These are phyloP conservation scores for Metarhizium sp. DNA, from an alignment of 2,329 filamentous ascomycete genomes.

Conservation along the genomic window DNA sequence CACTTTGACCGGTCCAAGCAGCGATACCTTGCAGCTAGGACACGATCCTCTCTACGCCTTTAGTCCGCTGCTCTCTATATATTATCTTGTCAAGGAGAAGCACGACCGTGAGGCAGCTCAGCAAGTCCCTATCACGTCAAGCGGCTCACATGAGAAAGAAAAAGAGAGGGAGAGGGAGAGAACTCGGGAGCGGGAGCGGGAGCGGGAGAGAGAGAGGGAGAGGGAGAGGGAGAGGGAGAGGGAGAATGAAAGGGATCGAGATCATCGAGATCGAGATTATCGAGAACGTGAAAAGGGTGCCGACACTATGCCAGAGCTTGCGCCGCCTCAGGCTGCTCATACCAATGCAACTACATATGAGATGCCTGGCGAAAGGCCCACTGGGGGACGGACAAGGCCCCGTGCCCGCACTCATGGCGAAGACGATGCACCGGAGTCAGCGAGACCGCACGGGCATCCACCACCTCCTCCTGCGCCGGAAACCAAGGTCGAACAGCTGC, in stretches of 20 bases:
- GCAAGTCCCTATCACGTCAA: conserved; percentile 40
- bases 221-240: conserved; percentile 5
- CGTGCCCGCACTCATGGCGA: conserved; percentile 90
- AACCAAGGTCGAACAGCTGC: conserved; percentile 48
- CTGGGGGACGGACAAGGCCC: conserved; percentile 72
- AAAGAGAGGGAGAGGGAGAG: conserved; percentile 18
- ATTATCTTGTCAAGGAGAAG: conserved; percentile 94
- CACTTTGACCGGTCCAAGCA: conserved; percentile 73
- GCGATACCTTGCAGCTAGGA: conserved; percentile 73
- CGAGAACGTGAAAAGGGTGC: conserved; percentile 28
- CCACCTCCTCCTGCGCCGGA: conserved; percentile 36
- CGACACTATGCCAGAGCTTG: conserved; percentile 58
- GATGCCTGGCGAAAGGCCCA: conserved; percentile 80
- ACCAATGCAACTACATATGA: conserved; percentile 82
- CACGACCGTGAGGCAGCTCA: conserved; percentile 60
- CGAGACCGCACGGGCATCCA: conserved; percentile 15
- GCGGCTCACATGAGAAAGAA: conserved; percentile 21
- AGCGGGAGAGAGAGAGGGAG: background rate
- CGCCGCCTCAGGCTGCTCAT: conserved; percentile 75
- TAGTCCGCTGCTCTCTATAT: conserved; percentile 84
- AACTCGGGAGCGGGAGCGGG: background rate
- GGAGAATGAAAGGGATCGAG: conserved; percentile 13
- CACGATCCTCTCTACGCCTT: conserved; percentile 88
- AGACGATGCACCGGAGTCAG: conserved; percentile 68
- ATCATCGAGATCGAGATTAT: conserved; percentile 14